A percentile compares a stretch with the other conserved stretches of the same genome.
These are phyloP conservation scores for Leucocoprinus sp. DNA, from an alignment of 768 basidiomycete genomes.

Conservation along the genomic window DNA sequence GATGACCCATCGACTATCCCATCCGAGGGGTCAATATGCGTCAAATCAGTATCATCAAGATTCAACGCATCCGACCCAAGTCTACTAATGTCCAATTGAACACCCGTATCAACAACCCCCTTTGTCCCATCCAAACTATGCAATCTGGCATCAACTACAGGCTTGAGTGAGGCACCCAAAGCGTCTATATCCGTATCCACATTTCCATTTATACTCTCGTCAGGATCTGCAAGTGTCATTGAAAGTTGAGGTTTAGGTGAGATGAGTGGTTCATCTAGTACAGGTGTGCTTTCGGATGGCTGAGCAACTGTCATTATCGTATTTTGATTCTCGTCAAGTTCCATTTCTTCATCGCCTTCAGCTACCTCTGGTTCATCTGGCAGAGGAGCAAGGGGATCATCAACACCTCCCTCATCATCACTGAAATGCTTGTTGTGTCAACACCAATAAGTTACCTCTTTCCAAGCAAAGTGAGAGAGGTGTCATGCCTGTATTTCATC, in stretches of 20 bases:
- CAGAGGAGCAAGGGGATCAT: constrained; percentile 75
- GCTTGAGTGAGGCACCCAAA: constrained; percentile 51
- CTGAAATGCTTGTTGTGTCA: constrained; percentile 66
- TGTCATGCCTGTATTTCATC: constrained; percentile 63
- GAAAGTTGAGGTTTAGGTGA: constrained; percentile 61
- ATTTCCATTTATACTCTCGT: constrained; percentile 20
- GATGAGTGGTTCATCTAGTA: constrained; percentile 44
- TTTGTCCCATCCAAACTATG: constrained; percentile 30
- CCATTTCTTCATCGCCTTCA: constrained; percentile 70
- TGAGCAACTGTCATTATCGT: constrained; percentile 27
- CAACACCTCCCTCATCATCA: constrained; percentile 73
- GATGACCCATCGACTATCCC: constrained; percentile 49
- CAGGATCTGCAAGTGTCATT: constrained; percentile 36
- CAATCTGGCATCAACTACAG: constrained; percentile 35
- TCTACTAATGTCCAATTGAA: constrained; percentile 53
- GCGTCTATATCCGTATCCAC: constrained; percentile 28
- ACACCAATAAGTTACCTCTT: background rate
- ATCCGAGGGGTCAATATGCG: constrained; percentile 46
- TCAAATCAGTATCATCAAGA: constrained; percentile 45
- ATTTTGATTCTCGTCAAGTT: constrained; percentile 54
- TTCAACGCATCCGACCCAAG: constrained; percentile 60
- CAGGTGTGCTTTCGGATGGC: constrained; percentile 24
- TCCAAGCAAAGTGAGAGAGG: background rate
- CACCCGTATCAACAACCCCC: constrained; percentile 29
- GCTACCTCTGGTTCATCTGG: constrained; percentile 71